Evolutionary conservation across 495 filamentous ascomycete genomes (phyloP).

Genomic region (Sordaria brevicollis): DNA sequence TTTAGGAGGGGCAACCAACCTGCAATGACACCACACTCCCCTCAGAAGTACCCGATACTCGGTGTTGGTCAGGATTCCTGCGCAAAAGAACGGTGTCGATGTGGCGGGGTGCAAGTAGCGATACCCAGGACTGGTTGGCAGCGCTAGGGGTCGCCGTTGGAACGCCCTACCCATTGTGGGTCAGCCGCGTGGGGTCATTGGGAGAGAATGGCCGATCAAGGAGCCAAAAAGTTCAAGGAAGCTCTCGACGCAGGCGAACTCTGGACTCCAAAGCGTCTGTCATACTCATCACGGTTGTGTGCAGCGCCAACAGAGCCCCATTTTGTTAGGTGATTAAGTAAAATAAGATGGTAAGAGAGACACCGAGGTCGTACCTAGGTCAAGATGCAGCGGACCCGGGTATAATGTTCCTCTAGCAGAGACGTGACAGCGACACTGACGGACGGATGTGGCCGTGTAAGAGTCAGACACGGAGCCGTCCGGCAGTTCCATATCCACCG

Average conservation of each 20-base stretch:
- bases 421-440: too few relatives aligned
- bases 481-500: background rate
- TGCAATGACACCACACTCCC: background rate
- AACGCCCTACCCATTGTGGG: background rate
- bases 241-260: background rate
- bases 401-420: background rate
- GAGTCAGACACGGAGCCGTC: background rate
- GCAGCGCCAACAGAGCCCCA: background rate
- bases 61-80: background rate
- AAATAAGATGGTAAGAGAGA: background rate
- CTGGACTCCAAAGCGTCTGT: background rate
- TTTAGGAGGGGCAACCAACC: background rate
- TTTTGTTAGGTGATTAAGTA: background rate
- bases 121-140: background rate
- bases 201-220: background rate
- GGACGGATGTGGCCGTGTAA: background rate
- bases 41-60: background rate
- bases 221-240: background rate
- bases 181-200: background rate
- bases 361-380: background rate
- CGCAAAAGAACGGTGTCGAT: background rate
- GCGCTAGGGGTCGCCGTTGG: background rate
- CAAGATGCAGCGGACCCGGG: background rate
- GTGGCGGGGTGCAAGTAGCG: background rate
- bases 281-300: background rate